Percentiles rank a stretch among this genome's conserved stretches.
Evolutionary conservation across 306 rosid species (phyloP).

Genomic region (Citrullus amarus): DNA sequence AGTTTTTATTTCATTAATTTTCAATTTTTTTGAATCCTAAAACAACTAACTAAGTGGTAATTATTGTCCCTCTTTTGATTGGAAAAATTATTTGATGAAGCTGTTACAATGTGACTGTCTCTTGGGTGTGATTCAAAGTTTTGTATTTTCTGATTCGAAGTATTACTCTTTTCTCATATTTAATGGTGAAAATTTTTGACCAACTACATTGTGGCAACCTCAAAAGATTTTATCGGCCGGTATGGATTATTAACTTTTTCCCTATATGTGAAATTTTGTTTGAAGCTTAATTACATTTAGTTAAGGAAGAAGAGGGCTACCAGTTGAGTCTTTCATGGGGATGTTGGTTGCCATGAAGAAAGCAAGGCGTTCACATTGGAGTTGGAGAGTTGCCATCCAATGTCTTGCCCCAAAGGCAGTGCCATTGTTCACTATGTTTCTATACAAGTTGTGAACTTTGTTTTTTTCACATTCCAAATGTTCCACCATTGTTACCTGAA

Average conservation of each 20-base stretch:
- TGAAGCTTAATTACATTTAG: too few species aligned
- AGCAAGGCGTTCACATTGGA: constrained; percentile 75
- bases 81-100: too few species aligned
- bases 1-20: too few species aligned
- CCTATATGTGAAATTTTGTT: too few species aligned
- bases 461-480: constrained; percentile 87
- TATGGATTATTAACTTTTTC: too few species aligned
- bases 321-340: constrained; percentile 84
- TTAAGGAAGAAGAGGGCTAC: constrained; percentile 6
- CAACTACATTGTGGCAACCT: too few species aligned
- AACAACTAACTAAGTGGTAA: too few species aligned
- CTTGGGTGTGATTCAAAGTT: background rate
- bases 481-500: constrained; percentile 87
- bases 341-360: constrained; percentile 94
- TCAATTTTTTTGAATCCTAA: background rate
- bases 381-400: constrained; percentile 84
- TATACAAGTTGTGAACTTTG: constrained; percentile 60
- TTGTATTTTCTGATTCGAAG: too few species aligned
- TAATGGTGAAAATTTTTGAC: too few species aligned
- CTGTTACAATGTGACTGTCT: background rate
- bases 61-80: too few species aligned
- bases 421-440: constrained; percentile 66
- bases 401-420: constrained; percentile 89
- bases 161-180: too few species aligned
- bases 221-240: too few species aligned